phyloP scores from a whole-genome alignment of 805 yeast genomes.

The Brettanomyces naardenensis region DNA sequence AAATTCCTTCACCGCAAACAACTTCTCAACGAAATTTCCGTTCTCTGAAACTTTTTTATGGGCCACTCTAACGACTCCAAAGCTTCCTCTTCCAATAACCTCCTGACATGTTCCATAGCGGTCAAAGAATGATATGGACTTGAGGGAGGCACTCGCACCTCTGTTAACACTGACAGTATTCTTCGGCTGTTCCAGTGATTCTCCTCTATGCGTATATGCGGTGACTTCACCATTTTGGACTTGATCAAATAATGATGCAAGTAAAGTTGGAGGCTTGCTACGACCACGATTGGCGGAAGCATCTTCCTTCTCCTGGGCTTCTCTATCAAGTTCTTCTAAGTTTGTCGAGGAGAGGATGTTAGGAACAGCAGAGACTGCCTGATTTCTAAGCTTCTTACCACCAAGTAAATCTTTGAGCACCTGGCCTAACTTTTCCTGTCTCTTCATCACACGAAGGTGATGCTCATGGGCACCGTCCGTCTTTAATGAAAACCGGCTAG shows the following conservation, averaged over 20 bases:
- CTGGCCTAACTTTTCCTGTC: constrained; percentile 68
- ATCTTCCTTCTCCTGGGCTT: constrained; percentile 19
- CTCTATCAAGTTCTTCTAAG: constrained; percentile 20
- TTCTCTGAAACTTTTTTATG: constrained; percentile 47
- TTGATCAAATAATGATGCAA: constrained; percentile 60
- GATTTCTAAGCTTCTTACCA: constrained; percentile 60
- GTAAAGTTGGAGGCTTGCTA: constrained; percentile 56
- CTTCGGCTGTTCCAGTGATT: constrained; percentile 14
- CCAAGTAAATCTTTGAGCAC: constrained; percentile 75
- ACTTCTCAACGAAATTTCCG: constrained; percentile 28
- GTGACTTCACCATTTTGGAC: constrained; percentile 31
- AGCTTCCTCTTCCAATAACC: constrained; percentile 87
- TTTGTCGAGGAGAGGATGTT: constrained; percentile 39
- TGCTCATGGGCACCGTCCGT: constrained; percentile 73
- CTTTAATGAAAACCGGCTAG: constrained; percentile 6
- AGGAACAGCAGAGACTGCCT: constrained; percentile 69
- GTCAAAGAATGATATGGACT: constrained; percentile 52
- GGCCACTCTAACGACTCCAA: constrained; percentile 85
- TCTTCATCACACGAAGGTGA: constrained; percentile 61
- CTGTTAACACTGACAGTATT: constrained; percentile 15
- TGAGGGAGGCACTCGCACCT: neutral
- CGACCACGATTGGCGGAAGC: constrained; percentile 13
- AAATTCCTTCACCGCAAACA: constrained; percentile 87
- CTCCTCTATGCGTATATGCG: constrained; percentile 17
- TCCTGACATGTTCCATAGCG: constrained; percentile 95